These are phyloP conservation scores for Aspergillus glaucus DNA, from an alignment of 2,329 filamentous ascomycete genomes.

Conservation along the genomic window DNA sequence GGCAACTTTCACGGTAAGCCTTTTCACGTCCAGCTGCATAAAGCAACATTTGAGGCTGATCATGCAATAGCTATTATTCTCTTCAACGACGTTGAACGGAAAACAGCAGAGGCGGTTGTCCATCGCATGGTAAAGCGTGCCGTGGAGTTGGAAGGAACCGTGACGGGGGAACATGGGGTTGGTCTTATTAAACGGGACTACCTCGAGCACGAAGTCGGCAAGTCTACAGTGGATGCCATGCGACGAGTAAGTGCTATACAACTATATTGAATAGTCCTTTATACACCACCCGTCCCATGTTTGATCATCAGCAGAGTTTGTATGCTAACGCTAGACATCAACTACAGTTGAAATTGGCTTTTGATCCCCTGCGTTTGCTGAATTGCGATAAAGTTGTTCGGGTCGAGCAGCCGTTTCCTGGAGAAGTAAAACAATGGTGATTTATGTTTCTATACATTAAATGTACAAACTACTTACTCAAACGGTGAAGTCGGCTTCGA, in stretches of 20 bases:
- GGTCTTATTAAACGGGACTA: slow-evolving; percentile 65
- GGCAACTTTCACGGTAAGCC: slow-evolving; percentile 63
- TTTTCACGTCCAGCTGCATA: background rate
- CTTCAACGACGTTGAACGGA: slow-evolving; percentile 53
- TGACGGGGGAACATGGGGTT: slow-evolving; percentile 66
- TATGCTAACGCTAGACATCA: slow-evolving; percentile 11
- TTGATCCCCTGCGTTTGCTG: slow-evolving; percentile 59
- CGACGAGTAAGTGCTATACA: slow-evolving; percentile 44
- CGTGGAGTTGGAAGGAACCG: slow-evolving; percentile 64
- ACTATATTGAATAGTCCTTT: too few relatives aligned
- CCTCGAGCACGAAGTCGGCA: slow-evolving; percentile 55
- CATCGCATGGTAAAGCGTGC: slow-evolving; percentile 65
- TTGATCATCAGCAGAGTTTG: background rate
- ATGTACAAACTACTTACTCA: background rate
- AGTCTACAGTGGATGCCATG: slow-evolving; percentile 58
- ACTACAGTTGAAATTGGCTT: slow-evolving; percentile 55
- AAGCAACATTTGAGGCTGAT: background rate
- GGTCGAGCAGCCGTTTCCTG: slow-evolving; percentile 43
- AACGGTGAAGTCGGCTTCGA: too few relatives aligned
- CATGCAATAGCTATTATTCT: slow-evolving; percentile 51
- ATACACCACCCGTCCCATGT: background rate
- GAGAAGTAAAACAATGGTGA: slow-evolving; percentile 46
- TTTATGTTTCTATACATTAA: background rate
- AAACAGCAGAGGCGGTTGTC: slow-evolving; percentile 53
- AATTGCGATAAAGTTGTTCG: slow-evolving; percentile 62